Evolutionary conservation across 768 basidiomycete genomes (phyloP).

Genomic region (Phylloporus rhodoxanthus): DNA sequence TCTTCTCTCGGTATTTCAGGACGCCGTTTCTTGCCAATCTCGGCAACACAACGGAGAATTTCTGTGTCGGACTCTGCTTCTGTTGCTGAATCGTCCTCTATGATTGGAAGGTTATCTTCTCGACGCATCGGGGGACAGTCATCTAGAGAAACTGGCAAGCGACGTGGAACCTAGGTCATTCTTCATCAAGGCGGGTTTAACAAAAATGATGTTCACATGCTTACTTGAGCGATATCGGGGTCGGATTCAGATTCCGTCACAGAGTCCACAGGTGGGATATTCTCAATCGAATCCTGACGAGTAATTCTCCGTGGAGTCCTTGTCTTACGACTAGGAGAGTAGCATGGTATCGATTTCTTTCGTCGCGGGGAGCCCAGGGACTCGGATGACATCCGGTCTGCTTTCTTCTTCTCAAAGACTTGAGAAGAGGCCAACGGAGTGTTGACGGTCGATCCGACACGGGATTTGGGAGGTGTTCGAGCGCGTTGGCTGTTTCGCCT

Average conservation of each 20-base stretch:
- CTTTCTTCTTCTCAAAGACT: conserved; percentile 1
- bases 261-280: conserved; percentile 15
- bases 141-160: not conserved
- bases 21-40: conserved; percentile 11
- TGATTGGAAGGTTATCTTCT: not conserved
- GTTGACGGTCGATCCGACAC: not conserved
- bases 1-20: conserved; percentile 3
- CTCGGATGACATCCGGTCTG: not conserved
- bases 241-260: conserved; percentile 30
- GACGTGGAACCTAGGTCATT: not conserved
- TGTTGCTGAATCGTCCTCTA: conserved; percentile 25
- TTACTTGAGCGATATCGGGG: conserved; percentile 9
- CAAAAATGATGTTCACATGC: not conserved
- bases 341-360: not conserved
- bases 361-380: not conserved
- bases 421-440: not conserved
- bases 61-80: conserved; percentile 32
- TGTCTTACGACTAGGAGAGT: conserved; percentile 3
- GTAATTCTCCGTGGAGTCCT: not conserved
- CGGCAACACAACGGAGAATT: conserved; percentile 16
- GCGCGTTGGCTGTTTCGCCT: not conserved
- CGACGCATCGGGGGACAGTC: not conserved
- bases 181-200: not conserved
- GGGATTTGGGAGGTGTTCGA: not conserved
- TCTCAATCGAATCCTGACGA: conserved; percentile 4